These are phyloP conservation scores for Xanthoconium stramineum DNA, from an alignment of 768 basidiomycete species.

Conservation along the genomic window DNA sequence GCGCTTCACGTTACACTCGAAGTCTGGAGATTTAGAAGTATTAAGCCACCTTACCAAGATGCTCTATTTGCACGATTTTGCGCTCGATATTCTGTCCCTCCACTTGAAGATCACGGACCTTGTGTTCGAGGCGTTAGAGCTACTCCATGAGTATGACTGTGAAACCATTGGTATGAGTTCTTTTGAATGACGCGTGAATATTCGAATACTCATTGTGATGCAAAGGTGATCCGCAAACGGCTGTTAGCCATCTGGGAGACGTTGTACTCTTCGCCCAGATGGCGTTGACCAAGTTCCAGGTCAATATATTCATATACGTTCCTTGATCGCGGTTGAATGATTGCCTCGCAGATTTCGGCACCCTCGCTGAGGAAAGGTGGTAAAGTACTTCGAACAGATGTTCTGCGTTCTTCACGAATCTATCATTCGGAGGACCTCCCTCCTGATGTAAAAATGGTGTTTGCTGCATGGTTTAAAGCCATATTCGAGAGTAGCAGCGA, in stretches of 20 bases:
- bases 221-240: constrained; percentile 80
- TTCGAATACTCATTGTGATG: background rate
- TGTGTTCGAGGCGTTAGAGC: constrained; percentile 56
- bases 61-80: constrained; percentile 54
- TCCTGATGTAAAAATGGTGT: constrained; percentile 42
- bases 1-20: constrained; percentile 56
- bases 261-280: constrained; percentile 75
- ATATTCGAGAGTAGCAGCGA: constrained; percentile 75
- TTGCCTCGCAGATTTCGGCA: constrained; percentile 44
- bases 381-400: constrained; percentile 46
- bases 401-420: constrained; percentile 47
- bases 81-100: constrained; percentile 66
- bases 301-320: constrained; percentile 24
- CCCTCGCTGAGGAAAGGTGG: constrained; percentile 45
- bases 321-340: background rate
- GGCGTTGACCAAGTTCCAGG: constrained; percentile 63
- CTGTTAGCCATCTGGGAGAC: constrained; percentile 72
- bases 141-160: constrained; percentile 73
- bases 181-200: background rate
- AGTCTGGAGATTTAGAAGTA: constrained; percentile 60
- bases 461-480: constrained; percentile 68
- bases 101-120: constrained; percentile 64
- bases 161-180: constrained; percentile 68
- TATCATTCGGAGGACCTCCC: constrained; percentile 40
- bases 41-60: constrained; percentile 69